Base-by-base conservation (phyloP, 2,329 filamentous ascomycete species). In the Boeremia lycopersici region DNA sequence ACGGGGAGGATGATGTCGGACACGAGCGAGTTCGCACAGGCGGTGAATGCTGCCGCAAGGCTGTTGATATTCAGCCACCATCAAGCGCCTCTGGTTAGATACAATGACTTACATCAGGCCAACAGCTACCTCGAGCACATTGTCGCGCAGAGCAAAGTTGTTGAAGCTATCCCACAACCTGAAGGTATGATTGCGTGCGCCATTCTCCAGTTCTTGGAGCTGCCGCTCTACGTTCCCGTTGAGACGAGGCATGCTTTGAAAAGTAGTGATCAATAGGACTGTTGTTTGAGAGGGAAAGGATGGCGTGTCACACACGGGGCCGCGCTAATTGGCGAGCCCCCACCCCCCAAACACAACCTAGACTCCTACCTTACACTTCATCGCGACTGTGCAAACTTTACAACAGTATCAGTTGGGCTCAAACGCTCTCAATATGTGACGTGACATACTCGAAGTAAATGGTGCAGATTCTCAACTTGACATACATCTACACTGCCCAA, bases 41-140 rank as follows among this genome's bases (percentile, higher is more conserved):
- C 81, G 3, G 88, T 90, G 71, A 91, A 91, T 26, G 87, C 83
- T 48, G 86, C 82, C 11, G 88, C 89, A 48, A 91, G 81, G 61
- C 87, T 89, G 35, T 23, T 10, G 4, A 23, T 13, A 30, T 9
- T 38, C 9, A 38, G 35, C 15, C 17, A 23, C 19, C 19, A 23
- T 23, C 15, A 35, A 8, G 11, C 12, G 7, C 6, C 1, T 7
- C 8, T 43, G 17, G n/a, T 12, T 3, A 6, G 9, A 12, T 31
- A 11, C 2, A 2, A 31, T 19, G 3, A 33, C 36, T 38, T 68
- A 89, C 87, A 91, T 91, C 60, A 91, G 77, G 62, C 88, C 89
- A 63, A 91, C 86, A 13, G 89, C 89, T 55, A 91, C 88, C 72
- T 91, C 86, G 25, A 91, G 80, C 42, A 91, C 88, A 63, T 91